Base-by-base conservation (phyloP, 2,329 filamentous ascomycete species). In the Escovopsis sp. region DNA sequence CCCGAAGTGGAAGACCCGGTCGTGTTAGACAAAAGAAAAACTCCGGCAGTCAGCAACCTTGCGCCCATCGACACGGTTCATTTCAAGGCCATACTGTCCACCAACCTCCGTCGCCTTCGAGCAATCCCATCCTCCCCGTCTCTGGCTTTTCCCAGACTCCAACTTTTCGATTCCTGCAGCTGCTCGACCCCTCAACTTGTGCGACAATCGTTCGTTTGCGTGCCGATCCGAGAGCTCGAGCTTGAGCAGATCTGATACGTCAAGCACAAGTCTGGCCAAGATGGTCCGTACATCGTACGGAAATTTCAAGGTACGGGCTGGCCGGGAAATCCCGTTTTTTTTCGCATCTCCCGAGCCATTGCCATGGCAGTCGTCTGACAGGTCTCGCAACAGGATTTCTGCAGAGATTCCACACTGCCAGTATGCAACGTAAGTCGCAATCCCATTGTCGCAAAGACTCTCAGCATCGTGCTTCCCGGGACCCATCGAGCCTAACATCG, bases 351-450 rank as follows among this genome's bases (percentile, higher is more conserved):
- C 35, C 16, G 12, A 33, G 9, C 36, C 16, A 39, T 25, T 24
- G 25, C 32, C 12, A 14, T 7, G 20, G 31, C 46, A 43, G 49
- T 44, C 45, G 48, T 53, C 56, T 49, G 56, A 45, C 42, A 43
- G 46, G 51, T 51, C 46, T 35, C 24, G 40, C 38, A 45, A 56
- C 55, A 89, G 83, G 67, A 81, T 57, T 88, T 91, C 60, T 91
- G 84, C 71, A 80, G 75, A 58, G 83, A 88, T 65, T 84, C 84
- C 53, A 88, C 83, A 44, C 69, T 89, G 53, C 84, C 84, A 42
- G 70, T 89, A 53, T 91, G 84, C 70, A 89, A 89, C 72, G 83
- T 88, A 72, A 54, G 81, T 74, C 5, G 20, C 5, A 20, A 5
- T 20, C 20, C 20, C 20, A 20, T 20, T 20, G 20, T 20, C 20